Conservation (phyloP, 306 rosid genomes). For the Vachellia pachyceras region DNA sequence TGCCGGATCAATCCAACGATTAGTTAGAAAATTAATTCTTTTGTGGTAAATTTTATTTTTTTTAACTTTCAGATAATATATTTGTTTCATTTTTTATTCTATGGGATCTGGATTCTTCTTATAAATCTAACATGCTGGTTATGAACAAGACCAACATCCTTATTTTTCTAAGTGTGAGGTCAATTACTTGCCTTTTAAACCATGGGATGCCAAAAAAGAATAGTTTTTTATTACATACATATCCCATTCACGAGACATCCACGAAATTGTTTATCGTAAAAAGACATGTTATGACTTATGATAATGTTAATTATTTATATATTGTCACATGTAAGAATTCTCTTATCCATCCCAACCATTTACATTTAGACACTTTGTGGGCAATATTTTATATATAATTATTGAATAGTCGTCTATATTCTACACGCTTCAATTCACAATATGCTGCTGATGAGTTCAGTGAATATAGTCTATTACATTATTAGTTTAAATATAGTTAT, state of each 20-base stretch:
- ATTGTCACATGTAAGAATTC: not conserved
- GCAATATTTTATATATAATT: not conserved
- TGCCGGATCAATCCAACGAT: not conserved
- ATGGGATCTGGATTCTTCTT: not conserved
- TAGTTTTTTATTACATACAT: not conserved
- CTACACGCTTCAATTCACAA: not conserved
- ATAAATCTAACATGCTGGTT: slow-evolving; percentile 4
- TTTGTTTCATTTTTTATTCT: not conserved
- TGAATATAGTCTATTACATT: not conserved
- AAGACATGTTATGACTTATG: not conserved
- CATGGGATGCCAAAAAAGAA: not conserved
- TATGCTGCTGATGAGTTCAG: not conserved
- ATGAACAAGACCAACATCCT: slow-evolving; percentile 12
- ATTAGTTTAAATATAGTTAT: not conserved
- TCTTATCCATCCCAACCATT: not conserved
- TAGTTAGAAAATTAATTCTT: not conserved
- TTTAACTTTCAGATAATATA: not conserved
- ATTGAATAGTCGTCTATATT: not conserved
- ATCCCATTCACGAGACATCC: not conserved
- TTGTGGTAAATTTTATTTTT: not conserved
- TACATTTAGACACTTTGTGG: not conserved
- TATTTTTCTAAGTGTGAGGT: not conserved
- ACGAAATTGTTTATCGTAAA: not conserved
- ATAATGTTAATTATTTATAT: not conserved
- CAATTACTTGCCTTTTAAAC: not conserved